Evolutionary conservation across 192 early-diverging fungal genomes (phyloP), one percentile per base, ranked within the genome.

Genomic region (Powellomyces hirtus): DNA sequence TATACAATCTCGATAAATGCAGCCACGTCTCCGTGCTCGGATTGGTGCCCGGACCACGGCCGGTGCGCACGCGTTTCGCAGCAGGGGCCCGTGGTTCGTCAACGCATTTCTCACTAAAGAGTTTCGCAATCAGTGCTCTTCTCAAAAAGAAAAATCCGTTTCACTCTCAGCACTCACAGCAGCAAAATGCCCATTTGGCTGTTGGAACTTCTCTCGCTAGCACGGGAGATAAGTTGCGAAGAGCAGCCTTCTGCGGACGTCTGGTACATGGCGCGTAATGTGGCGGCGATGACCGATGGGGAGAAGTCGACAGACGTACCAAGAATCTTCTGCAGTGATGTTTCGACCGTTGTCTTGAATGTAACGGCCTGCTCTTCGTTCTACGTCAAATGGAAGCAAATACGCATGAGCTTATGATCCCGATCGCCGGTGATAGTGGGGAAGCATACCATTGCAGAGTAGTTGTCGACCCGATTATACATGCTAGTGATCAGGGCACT

Each of bases 1-100:
- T 88, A 66, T 88, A 92, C 1, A 91, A 59, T 2, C 62, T 22
- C 1, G 89, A 84, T 0, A 91, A 62, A 10, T 88, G 77, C 24
- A 81, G 80, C 90, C 90, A 92, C 38, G 62, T 59, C 26, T 58
- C 26, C 16, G 31, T 38, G 45, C n/a, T 14, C 30, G 52, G 71
- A 11, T 30, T 36, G 11, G 31, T 38, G 24, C n/a, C 38, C 13
- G 50, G 29, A 71, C 13, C 14, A 4, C 33, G 37, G n/a, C 14
- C 14, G 0, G 68, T 62, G 13, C 68, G 58, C 22, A 22, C 20
- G 40, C 62, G 60, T 27, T 71, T 71, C 30, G 70, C 24, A 3
- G 63, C 38, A 8, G 38, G 61, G 4, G 61, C 27, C 8, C 29
- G 58, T n/a, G 58, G 20, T 37, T 63, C 22, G 79, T 30, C 59